phyloP scores from a whole-genome alignment of 148 eudicot genomes.

The Rhododendron kiyosumense region DNA sequence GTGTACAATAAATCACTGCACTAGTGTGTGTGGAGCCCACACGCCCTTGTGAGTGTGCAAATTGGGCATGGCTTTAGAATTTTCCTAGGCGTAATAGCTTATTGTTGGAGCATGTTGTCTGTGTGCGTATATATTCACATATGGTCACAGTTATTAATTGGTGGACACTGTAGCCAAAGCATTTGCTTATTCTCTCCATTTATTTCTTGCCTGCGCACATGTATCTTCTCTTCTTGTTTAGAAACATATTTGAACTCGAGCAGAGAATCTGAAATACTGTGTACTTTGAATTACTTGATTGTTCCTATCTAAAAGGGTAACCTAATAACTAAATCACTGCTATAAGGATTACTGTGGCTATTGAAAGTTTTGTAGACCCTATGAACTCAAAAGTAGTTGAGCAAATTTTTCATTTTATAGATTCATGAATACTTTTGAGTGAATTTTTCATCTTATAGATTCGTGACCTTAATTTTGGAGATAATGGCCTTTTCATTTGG shows the following conservation, averaged over 20 bases:
- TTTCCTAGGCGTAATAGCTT: neutral
- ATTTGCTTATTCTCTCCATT: neutral
- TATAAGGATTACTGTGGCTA: neutral
- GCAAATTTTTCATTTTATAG: neutral
- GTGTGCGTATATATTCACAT: neutral
- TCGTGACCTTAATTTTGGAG: neutral
- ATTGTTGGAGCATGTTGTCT: neutral
- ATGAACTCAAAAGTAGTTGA: neutral
- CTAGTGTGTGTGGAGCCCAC: too few relatives aligned
- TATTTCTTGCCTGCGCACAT: neutral
- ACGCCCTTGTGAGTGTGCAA: too few relatives aligned
- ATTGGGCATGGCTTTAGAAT: too few relatives aligned
- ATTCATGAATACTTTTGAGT: neutral
- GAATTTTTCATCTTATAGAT: neutral
- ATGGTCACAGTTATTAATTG: neutral
- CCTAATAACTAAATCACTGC: neutral
- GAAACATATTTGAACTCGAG: neutral
- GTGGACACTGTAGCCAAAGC: neutral
- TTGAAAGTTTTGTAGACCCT: neutral
- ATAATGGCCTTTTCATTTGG: neutral
- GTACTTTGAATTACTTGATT: neutral
- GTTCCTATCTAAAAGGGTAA: neutral
- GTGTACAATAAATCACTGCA: neutral
- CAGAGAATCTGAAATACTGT: neutral
- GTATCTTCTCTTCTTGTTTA: neutral